Conservation (phyloP, 768 basidiomycete species). For the Suillus lakei region DNA sequence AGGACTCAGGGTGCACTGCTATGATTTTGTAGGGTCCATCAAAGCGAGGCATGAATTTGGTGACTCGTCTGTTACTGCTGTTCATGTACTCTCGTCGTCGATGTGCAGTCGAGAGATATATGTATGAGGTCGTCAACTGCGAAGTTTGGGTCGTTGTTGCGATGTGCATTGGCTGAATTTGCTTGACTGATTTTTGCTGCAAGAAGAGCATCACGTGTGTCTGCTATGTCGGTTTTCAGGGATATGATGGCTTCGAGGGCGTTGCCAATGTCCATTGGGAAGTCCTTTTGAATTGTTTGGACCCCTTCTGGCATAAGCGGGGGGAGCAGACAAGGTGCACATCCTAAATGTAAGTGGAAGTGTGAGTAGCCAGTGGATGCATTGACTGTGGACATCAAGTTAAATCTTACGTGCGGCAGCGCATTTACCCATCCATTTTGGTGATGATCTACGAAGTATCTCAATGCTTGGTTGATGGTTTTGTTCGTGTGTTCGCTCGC, state of each 20-base stretch:
- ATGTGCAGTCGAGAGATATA: constrained; percentile 3
- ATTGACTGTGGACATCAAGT: constrained; percentile 21
- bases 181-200: constrained; percentile 35
- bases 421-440: constrained; percentile 20
- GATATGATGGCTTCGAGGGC: constrained; percentile 1
- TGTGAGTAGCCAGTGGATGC: constrained; percentile 31
- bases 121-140: constrained; percentile 13
- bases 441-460: constrained; percentile 14
- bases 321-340: constrained; percentile 25
- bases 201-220: constrained; percentile 41
- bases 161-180: constrained; percentile 12
- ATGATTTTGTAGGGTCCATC: constrained; percentile 22
- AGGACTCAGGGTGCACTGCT: constrained; percentile 1
- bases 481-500: too few relatives aligned
- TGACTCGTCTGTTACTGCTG: constrained; percentile 11
- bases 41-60: constrained; percentile 22
- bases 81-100: constrained; percentile 10
- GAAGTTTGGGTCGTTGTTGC: background rate
- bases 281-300: too few relatives aligned
- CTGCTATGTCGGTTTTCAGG: constrained; percentile 23
- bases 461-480: too few relatives aligned
- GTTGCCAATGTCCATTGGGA: constrained; percentile 6
- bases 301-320: constrained; percentile 11
- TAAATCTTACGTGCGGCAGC: constrained; percentile 20
- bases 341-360: constrained; percentile 34